Evolutionary conservation across 2,329 filamentous ascomycete genomes (phyloP), one percentile per base, ranked within the genome.

Genomic region (Chaetomium olivaceum): DNA sequence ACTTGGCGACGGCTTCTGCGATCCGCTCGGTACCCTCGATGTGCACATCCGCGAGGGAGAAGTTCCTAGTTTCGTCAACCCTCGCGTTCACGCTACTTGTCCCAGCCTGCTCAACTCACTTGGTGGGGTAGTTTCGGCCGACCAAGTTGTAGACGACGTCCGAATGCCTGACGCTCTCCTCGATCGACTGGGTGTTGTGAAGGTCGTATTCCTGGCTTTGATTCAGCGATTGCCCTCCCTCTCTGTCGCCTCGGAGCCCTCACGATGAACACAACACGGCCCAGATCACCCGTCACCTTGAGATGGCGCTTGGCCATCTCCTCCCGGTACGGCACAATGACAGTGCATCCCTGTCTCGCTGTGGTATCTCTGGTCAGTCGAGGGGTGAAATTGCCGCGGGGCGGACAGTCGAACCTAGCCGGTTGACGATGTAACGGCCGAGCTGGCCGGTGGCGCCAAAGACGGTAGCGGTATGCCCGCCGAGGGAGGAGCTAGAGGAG

Each of bases 241-340:
- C 43, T 36, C 9, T 12, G 12, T 5, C 29, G 23, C 43, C 54
- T 43, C 8, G 36, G 11, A 4, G 36, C 50, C 75, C 83, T 68
- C 80, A 93, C 91, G 74, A 96, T 84, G 79, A 99, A 98, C 73
- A 91, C 83, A 63, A 99, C 86, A 73, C 92, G 87, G 69, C 95
- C 95, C 67, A 99, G 84, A 80, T 99, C 95, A 80, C 95, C 95
- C n/a, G 92, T 85, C 66, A 97, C 89, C 82, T 98, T 98, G 76
- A 99, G 83, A 82, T 98, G 94, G 73, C 95, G 90, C 86, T 98
- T 98, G 73, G 90, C 84, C 93, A 97, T 98, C 80, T 98, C 95
- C 83, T 99, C 95, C 55, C 95, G 90, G 84, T 88, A 99, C 58
- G 95, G 95, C 67, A 98, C 80, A 67, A 99, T 88, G 50, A 99